Evolutionary conservation across 2,329 filamentous ascomycete genomes (phyloP), one percentile per base, ranked within the genome.

Genomic region (Ceratocystis papillata): DNA sequence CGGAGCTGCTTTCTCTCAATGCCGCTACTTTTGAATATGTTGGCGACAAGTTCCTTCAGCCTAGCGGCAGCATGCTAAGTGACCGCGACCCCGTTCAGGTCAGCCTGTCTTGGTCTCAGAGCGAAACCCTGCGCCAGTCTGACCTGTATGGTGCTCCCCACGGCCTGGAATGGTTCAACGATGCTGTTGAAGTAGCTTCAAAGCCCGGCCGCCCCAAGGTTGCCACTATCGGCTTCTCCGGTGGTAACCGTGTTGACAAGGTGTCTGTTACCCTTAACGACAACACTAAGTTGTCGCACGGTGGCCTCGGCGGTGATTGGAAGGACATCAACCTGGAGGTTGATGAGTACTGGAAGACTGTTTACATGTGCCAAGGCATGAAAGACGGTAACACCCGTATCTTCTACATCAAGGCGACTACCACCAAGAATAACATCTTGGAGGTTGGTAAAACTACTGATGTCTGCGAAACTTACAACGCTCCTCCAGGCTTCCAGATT

Each of bases 71-170:
- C 68, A 76, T 86, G n/a, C 76, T 88, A 28, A 81, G 81, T 1
- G 85, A 88, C 72, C 85, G 88, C 71, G 86, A 87, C 73, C 84
- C 84, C 1, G 76, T 88, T 65, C 75, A 77, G 12, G 79, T 82
- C n/a, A 76, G 80, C 70, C 79, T 85, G 71, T 75, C 76, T 70
- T 79, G 79, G 78, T 68, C 74, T 12, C 70, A 74, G 6, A 73
- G 74, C 25, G 69, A 71, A 8, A 70, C 71, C 0, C 74, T 80
- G 50, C 76, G 76, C 61, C 77, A 80, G 72, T 80, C 78, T 5
- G 73, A 72, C 66, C 77, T 77, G 70, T 78, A 73, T 69, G 81
- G 81, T 48, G 80, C 80, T 0, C 75, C 78, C 5, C 74, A 78
- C 70, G 81, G 81, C 45, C 72, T 69, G 41, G 62, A 46, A 50